A percentile compares a stretch with the other conserved stretches of the same genome.
These are phyloP conservation scores for Alternaria tenuissima DNA, from an alignment of 2,329 filamentous ascomycete genomes.

Conservation along the genomic window DNA sequence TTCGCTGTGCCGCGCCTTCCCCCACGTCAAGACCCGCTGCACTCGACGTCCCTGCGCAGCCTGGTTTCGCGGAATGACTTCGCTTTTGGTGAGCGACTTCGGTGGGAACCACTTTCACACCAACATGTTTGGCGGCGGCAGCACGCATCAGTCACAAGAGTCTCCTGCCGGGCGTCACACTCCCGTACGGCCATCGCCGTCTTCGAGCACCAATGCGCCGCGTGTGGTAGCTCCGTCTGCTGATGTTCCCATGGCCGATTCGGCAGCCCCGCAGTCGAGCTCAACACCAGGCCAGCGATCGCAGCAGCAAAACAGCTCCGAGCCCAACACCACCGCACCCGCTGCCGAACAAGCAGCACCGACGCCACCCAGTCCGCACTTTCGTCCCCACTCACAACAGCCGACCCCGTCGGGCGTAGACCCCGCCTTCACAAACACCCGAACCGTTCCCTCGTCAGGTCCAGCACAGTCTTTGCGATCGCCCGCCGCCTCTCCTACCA, in stretches of 20 bases:
- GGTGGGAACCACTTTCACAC: slow-evolving; percentile 77
- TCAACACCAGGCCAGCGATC: slow-evolving; percentile 40
- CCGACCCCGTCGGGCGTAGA: slow-evolving; percentile 35
- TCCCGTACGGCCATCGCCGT: slow-evolving; percentile 44
- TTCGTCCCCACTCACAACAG: slow-evolving; percentile 47
- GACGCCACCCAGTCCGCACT: slow-evolving; percentile 47
- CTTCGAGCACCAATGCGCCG: slow-evolving; percentile 36
- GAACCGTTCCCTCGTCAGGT: slow-evolving; percentile 30
- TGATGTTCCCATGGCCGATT: slow-evolving; percentile 53
- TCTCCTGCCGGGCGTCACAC: slow-evolving; percentile 47
- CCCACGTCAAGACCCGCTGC: slow-evolving; percentile 6
- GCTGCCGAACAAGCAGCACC: slow-evolving; percentile 28
- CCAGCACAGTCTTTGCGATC: slow-evolving; percentile 39
- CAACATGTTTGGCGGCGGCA: slow-evolving; percentile 68
- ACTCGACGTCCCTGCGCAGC: slow-evolving; percentile 14
- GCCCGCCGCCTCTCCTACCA: slow-evolving; percentile 46
- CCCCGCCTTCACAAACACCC: slow-evolving; percentile 29
- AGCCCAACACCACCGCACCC: slow-evolving; percentile 25
- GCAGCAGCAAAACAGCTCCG: slow-evolving; percentile 34
- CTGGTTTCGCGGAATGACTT: slow-evolving; percentile 64
- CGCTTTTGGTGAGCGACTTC: slow-evolving; percentile 71
- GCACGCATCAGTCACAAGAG: slow-evolving; percentile 53
- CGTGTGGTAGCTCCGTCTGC: slow-evolving; percentile 34
- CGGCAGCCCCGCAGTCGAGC: slow-evolving; percentile 42
- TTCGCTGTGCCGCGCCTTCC: slow-evolving; percentile 24